Conservation (phyloP, 371 early-diverging fungal species). For the Lichtheimia ramosa region DNA sequence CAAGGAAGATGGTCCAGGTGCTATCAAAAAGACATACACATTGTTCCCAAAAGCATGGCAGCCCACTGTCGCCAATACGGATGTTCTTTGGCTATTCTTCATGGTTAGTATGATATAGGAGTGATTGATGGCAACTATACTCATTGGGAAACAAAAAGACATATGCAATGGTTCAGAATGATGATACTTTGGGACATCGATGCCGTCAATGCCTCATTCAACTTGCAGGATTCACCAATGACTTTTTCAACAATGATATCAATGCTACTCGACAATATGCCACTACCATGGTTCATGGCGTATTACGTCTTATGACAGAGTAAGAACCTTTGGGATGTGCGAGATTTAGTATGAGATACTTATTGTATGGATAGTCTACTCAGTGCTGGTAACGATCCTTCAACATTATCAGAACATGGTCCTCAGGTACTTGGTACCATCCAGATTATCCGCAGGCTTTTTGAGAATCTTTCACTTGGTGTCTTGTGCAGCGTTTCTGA, state of each 20-base stretch:
- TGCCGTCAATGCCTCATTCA: constrained; percentile 69
- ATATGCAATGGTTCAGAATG: constrained; percentile 43
- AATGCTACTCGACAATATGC: constrained; percentile 46
- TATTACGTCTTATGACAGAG: constrained; percentile 57
- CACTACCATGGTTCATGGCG: constrained; percentile 56
- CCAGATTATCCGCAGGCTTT: constrained; percentile 49
- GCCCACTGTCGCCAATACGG: constrained; percentile 46
- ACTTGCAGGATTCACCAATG: constrained; percentile 68
- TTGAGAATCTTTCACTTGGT: constrained; percentile 39
- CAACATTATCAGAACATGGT: constrained; percentile 37
- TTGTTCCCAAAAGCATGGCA: constrained; percentile 53
- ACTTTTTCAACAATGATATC: constrained; percentile 54
- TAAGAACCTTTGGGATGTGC: constrained; percentile 21
- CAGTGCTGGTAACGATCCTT: constrained; percentile 28
- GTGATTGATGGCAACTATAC: not conserved
- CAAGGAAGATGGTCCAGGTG: constrained; percentile 36
- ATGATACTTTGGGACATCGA: constrained; percentile 54
- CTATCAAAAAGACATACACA: constrained; percentile 34
- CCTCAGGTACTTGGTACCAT: constrained; percentile 52
- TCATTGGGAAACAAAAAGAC: constrained; percentile 14
- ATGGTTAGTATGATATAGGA: constrained; percentile 27
- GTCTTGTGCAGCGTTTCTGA: constrained; percentile 53
- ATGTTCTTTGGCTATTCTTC: constrained; percentile 61
- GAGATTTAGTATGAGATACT: not conserved
- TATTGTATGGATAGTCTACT: constrained; percentile 17